A percentile compares a stretch with the other conserved stretches of the same genome.
Evolutionary conservation across 2,329 filamentous ascomycete genomes (phyloP).

Genomic region (Mycosphaerella sp.): DNA sequence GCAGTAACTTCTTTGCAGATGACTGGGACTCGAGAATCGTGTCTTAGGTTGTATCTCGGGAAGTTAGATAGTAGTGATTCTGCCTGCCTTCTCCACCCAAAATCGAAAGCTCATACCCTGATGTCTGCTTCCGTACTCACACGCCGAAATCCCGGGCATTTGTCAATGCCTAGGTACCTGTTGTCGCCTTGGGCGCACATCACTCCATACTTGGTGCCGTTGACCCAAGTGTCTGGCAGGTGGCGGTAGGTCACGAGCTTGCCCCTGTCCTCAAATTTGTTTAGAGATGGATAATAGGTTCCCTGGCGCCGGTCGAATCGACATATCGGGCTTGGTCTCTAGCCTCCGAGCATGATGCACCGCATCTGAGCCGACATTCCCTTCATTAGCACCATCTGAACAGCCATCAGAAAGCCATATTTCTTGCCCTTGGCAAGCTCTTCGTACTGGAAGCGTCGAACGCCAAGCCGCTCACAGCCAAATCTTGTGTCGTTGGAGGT

Average conservation of each 20-base stretch:
- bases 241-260: not conserved
- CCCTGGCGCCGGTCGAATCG: not conserved
- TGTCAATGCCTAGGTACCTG: too few relatives aligned
- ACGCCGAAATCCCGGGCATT: too few relatives aligned
- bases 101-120: too few relatives aligned
- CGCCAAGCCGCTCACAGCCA: not conserved
- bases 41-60: conserved; percentile 4
- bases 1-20: conserved; percentile 26
- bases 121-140: too few relatives aligned
- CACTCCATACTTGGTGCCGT: too few relatives aligned
- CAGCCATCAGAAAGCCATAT: not conserved
- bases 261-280: too few relatives aligned
- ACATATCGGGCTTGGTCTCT: not conserved
- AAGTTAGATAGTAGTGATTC: too few relatives aligned
- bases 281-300: too few relatives aligned
- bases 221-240: too few relatives aligned
- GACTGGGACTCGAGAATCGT: conserved; percentile 27
- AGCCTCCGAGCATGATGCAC: not conserved
- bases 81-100: too few relatives aligned
- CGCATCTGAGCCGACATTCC: not conserved
- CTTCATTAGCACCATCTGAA: not conserved
- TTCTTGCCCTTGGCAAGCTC: not conserved
- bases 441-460: not conserved
- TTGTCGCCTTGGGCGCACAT: too few relatives aligned
- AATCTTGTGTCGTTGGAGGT: not conserved